Percentiles rank a stretch among this genome's conserved stretches.
Conservation (phyloP, 768 basidiomycete genomes). For the Gyrodon lividus region DNA sequence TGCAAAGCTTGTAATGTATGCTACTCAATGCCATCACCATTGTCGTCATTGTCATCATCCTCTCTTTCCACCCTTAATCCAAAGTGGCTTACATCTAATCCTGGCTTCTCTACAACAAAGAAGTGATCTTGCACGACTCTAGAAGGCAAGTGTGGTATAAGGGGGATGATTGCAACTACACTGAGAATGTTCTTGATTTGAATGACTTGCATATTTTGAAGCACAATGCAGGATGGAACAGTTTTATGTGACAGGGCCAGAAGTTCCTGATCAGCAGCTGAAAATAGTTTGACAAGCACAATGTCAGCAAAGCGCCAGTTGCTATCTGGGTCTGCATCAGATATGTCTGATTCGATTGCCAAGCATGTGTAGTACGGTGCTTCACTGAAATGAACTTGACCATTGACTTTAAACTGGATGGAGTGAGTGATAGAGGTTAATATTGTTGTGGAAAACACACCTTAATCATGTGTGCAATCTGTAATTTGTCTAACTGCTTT, state of each 20-base stretch:
- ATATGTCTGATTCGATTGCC: constrained; percentile 14
- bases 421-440: not conserved
- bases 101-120: not conserved
- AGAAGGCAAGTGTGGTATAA: constrained; percentile 6
- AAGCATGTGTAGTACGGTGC: not conserved
- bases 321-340: not conserved
- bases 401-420: not conserved
- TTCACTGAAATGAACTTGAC: not conserved
- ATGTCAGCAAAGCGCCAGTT: constrained; percentile 4
- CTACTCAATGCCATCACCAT: not conserved
- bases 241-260: constrained; percentile 16
- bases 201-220: constrained; percentile 16
- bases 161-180: constrained; percentile 26
- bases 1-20: too few relatives aligned
- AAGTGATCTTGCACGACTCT: constrained; percentile 4
- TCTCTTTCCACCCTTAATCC: not conserved
- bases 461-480: not conserved
- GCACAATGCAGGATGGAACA: constrained; percentile 14
- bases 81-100: not conserved
- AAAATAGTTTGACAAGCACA: constrained; percentile 22
- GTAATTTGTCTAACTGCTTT: not conserved
- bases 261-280: constrained; percentile 15
- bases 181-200: constrained; percentile 11
- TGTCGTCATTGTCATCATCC: not conserved
- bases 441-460: not conserved